Percentiles rank a stretch among this genome's conserved stretches.
These are phyloP conservation scores for Arachnomyces sp. DNA, from an alignment of 2,329 filamentous ascomycete species.

Conservation along the genomic window DNA sequence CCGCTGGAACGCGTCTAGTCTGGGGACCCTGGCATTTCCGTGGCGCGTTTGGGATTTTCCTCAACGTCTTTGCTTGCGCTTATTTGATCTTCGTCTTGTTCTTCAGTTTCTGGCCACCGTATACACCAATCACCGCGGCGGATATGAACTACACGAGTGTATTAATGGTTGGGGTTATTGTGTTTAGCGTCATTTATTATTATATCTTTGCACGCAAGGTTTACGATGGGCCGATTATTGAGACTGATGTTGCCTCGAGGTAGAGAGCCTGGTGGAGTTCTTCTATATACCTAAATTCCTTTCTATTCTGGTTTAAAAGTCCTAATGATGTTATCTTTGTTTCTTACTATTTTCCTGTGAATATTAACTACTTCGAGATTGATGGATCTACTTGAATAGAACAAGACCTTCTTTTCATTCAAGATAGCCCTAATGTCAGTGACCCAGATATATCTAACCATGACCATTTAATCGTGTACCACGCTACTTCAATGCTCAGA, in stretches of 20 bases:
- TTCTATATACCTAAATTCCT: too few species aligned
- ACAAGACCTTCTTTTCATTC: too few species aligned
- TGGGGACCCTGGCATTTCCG: constrained; percentile 28
- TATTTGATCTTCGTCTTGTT: constrained; percentile 10
- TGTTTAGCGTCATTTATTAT: constrained; percentile 35
- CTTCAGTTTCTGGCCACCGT: constrained; percentile 12
- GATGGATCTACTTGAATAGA: too few species aligned
- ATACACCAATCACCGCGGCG: constrained; percentile 2
- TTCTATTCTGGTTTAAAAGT: too few species aligned
- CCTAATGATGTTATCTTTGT: too few species aligned
- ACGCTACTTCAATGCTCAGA: too few species aligned
- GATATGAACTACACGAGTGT: constrained; percentile 27
- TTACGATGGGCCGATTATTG: constrained; percentile 22
- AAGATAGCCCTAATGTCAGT: too few species aligned
- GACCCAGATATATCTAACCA: too few species aligned
- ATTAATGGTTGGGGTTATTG: constrained; percentile 32
- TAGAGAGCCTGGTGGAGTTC: too few species aligned
- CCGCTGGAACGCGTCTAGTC: constrained; percentile 19
- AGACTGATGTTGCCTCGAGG: constrained; percentile 4
- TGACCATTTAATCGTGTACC: too few species aligned
- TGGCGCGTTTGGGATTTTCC: constrained; percentile 27
- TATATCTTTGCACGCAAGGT: constrained; percentile 20
- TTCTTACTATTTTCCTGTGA: too few species aligned
- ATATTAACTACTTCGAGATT: too few species aligned
- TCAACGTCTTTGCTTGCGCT: constrained; percentile 9